phyloP scores from a whole-genome alignment of 1,139 yeast species.

The Sugiyamaella japonica region DNA sequence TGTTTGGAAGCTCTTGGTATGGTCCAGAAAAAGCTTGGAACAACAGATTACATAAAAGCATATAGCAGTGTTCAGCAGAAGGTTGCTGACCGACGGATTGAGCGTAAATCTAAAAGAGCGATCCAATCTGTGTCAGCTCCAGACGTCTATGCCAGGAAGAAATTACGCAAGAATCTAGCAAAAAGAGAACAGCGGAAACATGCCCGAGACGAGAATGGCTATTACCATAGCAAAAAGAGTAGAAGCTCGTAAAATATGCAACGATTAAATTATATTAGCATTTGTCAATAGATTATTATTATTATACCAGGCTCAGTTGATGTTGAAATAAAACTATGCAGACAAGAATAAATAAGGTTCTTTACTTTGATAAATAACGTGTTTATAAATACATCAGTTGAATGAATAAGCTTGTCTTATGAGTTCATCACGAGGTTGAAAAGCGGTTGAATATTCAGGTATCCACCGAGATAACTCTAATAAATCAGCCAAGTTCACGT shows the following conservation, averaged over 20 bases:
- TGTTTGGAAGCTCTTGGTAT: conserved; percentile 69
- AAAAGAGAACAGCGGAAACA: conserved; percentile 69
- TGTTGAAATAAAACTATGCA: not conserved
- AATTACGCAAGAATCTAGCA: conserved; percentile 71
- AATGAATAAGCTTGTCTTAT: not conserved
- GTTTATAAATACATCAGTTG: conserved; percentile 5
- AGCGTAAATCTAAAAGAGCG: conserved; percentile 74
- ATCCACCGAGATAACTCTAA: conserved; percentile 7
- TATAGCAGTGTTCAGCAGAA: conserved; percentile 63
- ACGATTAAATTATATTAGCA: not conserved
- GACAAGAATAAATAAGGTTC: not conserved
- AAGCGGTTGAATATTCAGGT: not conserved
- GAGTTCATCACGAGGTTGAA: not conserved
- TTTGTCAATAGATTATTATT: not conserved
- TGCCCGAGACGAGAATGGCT: conserved; percentile 75
- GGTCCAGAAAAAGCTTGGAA: conserved; percentile 70
- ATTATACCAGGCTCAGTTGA: not conserved
- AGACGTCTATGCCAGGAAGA: conserved; percentile 73
- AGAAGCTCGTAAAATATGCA: conserved; percentile 8
- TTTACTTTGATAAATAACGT: not conserved
- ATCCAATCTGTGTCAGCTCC: conserved; percentile 79
- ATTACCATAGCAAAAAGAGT: conserved; percentile 61
- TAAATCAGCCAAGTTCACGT: conserved; percentile 9
- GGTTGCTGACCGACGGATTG: conserved; percentile 65
- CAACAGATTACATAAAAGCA: conserved; percentile 64